Evolutionary conservation across 1,139 yeast genomes (phyloP).

Genomic region (Taphrina flavorubra): DNA sequence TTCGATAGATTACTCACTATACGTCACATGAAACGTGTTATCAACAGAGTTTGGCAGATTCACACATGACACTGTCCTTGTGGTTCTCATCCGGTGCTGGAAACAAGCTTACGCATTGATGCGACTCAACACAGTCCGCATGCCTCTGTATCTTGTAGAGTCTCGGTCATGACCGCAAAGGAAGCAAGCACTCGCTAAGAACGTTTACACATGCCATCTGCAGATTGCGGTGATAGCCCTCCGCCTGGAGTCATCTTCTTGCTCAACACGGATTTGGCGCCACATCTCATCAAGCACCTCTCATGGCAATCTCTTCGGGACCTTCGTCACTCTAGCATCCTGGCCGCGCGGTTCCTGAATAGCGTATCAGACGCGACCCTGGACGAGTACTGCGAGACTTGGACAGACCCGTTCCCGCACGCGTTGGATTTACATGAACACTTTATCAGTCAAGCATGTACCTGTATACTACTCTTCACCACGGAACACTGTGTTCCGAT

Average conservation of each 20-base stretch:
- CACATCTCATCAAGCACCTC: constrained; percentile 8
- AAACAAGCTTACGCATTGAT: no score
- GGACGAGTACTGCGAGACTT: constrained; percentile 5
- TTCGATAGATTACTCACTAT: not conserved
- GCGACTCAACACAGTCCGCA: no score
- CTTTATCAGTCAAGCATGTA: constrained; percentile 7
- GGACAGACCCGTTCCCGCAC: constrained; percentile 1
- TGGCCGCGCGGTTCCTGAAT: constrained; percentile 5
- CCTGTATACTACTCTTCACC: constrained; percentile 4
- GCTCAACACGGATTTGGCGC: constrained; percentile 12
- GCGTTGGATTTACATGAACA: not conserved
- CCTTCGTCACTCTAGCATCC: constrained; percentile 1
- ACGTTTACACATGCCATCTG: no score
- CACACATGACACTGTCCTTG: no score
- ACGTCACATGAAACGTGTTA: not conserved
- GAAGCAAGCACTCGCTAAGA: no score
- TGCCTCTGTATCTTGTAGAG: no score
- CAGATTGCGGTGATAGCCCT: not conserved
- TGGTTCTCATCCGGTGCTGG: no score
- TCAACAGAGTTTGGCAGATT: no score
- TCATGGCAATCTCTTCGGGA: not conserved
- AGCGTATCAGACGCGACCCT: not conserved
- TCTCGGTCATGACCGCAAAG: no score
- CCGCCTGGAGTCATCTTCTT: constrained; percentile 9
- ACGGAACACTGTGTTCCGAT: not conserved